These are phyloP conservation scores for Scorias spongiosa DNA, from an alignment of 2,329 filamentous ascomycete genomes.

Conservation along the genomic window DNA sequence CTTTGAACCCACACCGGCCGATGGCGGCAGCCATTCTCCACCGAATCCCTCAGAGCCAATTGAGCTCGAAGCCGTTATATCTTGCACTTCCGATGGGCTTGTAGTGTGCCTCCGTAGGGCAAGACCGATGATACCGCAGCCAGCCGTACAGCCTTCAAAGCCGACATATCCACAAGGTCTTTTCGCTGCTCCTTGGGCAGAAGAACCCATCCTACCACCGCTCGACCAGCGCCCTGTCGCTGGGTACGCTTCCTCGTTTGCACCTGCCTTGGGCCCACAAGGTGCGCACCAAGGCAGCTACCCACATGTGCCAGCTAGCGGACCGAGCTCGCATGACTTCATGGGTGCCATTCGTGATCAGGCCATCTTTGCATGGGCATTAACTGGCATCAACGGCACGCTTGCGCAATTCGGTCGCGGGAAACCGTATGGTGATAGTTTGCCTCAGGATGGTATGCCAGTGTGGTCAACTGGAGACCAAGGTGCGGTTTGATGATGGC, in stretches of 20 bases:
- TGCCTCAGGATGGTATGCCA: slow-evolving; percentile 45
- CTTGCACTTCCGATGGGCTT: slow-evolving; percentile 75
- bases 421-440: slow-evolving; percentile 45
- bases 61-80: slow-evolving; percentile 79
- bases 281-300: slow-evolving; percentile 8
- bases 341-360: slow-evolving; percentile 73
- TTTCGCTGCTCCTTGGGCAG: slow-evolving; percentile 68
- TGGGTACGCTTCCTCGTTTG: slow-evolving; percentile 19
- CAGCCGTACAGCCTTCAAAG: slow-evolving; percentile 31
- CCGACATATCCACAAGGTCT: slow-evolving; percentile 44
- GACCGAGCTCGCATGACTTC: slow-evolving; percentile 43
- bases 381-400: slow-evolving; percentile 66
- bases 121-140: slow-evolving; percentile 50
- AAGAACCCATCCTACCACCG: slow-evolving; percentile 42
- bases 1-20: slow-evolving; percentile 13
- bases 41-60: slow-evolving; percentile 28
- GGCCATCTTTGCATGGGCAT: slow-evolving; percentile 74
- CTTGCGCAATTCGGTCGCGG: slow-evolving; percentile 50
- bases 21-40: slow-evolving; percentile 9
- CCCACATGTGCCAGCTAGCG: slow-evolving; percentile 23
- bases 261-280: slow-evolving; percentile 20
- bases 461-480: slow-evolving; percentile 35
- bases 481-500: too few species aligned
- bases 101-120: slow-evolving; percentile 68
- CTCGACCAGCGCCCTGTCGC: slow-evolving; percentile 20